phyloP scores from a whole-genome alignment of 306 rosid species.

The Quercus dentata region DNA sequence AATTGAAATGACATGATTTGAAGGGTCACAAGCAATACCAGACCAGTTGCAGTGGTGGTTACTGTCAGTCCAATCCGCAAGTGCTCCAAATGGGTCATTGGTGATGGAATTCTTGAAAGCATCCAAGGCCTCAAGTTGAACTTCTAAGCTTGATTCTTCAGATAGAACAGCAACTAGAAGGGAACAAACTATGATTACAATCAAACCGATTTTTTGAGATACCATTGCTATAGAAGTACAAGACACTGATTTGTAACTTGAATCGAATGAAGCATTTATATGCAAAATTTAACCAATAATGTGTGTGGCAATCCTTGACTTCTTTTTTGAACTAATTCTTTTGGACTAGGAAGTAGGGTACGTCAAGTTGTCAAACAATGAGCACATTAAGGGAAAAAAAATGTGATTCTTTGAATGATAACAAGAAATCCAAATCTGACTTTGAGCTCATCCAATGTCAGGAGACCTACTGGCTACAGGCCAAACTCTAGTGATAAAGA shows the following conservation, averaged over 20 bases:
- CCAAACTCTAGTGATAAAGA: too few species aligned
- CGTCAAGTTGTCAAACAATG: background rate
- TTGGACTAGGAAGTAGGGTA: background rate
- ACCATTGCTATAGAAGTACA: constrained; percentile 25
- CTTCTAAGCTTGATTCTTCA: constrained; percentile 36
- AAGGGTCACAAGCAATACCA: constrained; percentile 60
- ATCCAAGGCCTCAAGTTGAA: constrained; percentile 63
- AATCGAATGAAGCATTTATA: constrained; percentile 22
- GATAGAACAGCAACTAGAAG: constrained; percentile 19
- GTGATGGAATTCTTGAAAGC: constrained; percentile 41
- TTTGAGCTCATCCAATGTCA: too few species aligned
- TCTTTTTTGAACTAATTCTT: too few species aligned
- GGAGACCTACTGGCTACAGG: too few species aligned
- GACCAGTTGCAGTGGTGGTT: constrained; percentile 72
- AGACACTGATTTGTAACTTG: constrained; percentile 5
- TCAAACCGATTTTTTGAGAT: constrained; percentile 37
- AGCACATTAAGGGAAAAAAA: background rate
- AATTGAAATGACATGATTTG: constrained; percentile 50
- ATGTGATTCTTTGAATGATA: constrained; percentile 10
- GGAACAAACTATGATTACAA: constrained; percentile 24
- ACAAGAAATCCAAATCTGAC: background rate
- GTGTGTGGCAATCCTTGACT: background rate
- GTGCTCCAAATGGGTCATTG: background rate
- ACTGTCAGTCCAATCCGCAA: constrained; percentile 53
- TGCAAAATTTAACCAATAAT: background rate